phyloP scores from a whole-genome alignment of 2,329 filamentous ascomycete genomes.

The Fusarium euwallaceae region DNA sequence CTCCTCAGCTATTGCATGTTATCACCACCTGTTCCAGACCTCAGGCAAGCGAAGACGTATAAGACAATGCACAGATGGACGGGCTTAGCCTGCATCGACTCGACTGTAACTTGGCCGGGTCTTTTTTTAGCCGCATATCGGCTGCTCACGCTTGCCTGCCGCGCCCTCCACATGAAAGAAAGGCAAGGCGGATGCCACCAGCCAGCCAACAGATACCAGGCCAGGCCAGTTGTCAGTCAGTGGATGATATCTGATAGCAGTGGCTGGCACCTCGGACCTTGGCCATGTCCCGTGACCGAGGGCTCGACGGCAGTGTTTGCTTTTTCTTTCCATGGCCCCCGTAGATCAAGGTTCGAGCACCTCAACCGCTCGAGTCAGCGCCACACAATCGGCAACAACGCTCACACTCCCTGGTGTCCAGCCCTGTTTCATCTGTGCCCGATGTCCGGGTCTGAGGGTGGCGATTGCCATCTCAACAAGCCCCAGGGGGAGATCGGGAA shows the following conservation, averaged over 20 bases:
- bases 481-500: background rate
- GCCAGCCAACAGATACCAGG: background rate
- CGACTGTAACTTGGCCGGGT: background rate
- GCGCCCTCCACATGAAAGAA: background rate
- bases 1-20: conserved; percentile 1
- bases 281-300: conserved; percentile 7
- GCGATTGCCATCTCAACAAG: background rate
- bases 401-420: background rate
- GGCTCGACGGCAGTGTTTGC: background rate
- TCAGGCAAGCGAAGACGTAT: background rate
- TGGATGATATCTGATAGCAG: background rate
- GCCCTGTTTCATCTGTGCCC: conserved; percentile 1
- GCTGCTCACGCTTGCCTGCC: conserved; percentile 9
- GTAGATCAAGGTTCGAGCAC: background rate
- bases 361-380: background rate
- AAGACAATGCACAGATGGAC: background rate
- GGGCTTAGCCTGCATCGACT: conserved; percentile 5
- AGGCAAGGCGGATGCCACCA: background rate
- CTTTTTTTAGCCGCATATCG: conserved; percentile 11
- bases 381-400: conserved; percentile 9
- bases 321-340: background rate
- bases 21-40: conserved; percentile 4
- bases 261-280: background rate
- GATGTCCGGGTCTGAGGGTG: background rate
- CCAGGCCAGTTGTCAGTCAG: background rate